Conservation (phyloP, 2,329 filamentous ascomycete species). For the Diaporthe humulicola region DNA sequence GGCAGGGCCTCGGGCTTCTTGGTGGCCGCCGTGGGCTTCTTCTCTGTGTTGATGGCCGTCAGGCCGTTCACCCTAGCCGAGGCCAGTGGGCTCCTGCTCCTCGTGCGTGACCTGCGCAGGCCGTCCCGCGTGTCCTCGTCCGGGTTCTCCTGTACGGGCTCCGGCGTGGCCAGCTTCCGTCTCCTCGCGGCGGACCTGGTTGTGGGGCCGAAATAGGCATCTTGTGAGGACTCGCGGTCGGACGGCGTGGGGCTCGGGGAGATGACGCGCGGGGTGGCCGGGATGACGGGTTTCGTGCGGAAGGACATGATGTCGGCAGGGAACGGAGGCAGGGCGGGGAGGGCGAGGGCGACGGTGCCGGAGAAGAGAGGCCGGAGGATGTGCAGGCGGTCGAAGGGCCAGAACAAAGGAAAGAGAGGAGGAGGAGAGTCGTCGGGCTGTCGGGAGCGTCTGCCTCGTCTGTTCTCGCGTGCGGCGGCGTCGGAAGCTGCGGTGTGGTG, state of each 20-base stretch:
- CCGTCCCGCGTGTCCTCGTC: conserved; percentile 61
- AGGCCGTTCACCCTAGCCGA: conserved; percentile 65
- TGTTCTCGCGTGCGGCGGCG: conserved; percentile 53
- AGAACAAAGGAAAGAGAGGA: conserved; percentile 54
- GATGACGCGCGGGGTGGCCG: conserved; percentile 87
- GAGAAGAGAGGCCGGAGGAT: conserved; percentile 64
- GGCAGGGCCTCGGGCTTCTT: conserved; percentile 46
- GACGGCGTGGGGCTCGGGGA: conserved; percentile 86
- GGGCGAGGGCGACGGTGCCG: conserved; percentile 68
- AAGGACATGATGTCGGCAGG: conserved; percentile 64
- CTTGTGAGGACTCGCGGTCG: conserved; percentile 64
- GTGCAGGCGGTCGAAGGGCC: conserved; percentile 54
- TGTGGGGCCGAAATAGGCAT: conserved; percentile 78
- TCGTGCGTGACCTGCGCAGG: conserved; percentile 74
- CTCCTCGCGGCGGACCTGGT: conserved; percentile 80
- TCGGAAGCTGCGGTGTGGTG: conserved; percentile 45
- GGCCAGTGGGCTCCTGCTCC: conserved; percentile 78
- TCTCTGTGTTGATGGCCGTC: conserved; percentile 61
- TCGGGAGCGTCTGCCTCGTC: conserved; percentile 63
- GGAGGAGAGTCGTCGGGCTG: conserved; percentile 54
- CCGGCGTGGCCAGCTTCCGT: conserved; percentile 69
- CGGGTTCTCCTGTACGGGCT: conserved; percentile 70
- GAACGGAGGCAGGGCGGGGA: conserved; percentile 72
- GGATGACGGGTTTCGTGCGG: conserved; percentile 68
- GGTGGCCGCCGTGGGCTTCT: conserved; percentile 38